Conservation (phyloP, 2,329 filamentous ascomycete genomes). For the Dactylellina drechsleri region DNA sequence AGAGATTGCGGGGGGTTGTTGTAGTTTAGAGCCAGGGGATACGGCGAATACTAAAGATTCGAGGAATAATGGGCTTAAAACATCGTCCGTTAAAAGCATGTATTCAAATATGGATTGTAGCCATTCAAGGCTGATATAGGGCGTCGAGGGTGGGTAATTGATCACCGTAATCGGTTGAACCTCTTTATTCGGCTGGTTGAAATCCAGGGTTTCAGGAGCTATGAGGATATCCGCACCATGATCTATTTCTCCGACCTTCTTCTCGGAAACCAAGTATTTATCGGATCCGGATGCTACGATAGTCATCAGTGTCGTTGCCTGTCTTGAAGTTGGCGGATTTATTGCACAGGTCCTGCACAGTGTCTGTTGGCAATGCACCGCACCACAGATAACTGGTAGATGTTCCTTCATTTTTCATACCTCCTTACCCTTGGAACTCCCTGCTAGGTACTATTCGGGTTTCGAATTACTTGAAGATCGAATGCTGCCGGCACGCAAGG, state of each 20-base stretch:
- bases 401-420: neutral
- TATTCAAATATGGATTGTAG: slow-evolving; percentile 1
- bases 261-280: slow-evolving; percentile 35
- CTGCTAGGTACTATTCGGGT: neutral
- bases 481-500: too few relatives aligned
- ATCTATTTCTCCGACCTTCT: neutral
- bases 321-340: too few relatives aligned
- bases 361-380: too few relatives aligned
- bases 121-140: slow-evolving; percentile 17
- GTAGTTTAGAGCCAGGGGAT: neutral
- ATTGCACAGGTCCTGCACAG: too few relatives aligned
- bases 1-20: neutral
- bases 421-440: neutral
- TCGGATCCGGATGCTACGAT: slow-evolving; percentile 14
- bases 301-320: neutral
- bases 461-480: too few relatives aligned
- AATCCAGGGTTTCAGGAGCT: neutral
- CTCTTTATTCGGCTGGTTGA: neutral
- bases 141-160: neutral
- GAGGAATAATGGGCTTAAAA: slow-evolving; percentile 24
- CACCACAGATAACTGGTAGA: too few relatives aligned
- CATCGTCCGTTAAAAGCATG: slow-evolving; percentile 38
- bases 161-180: slow-evolving; percentile 28
- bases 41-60: slow-evolving; percentile 17
- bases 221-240: neutral